Conservation (phyloP, 2,329 filamentous ascomycete species). For the Hirsutella thompsonii region DNA sequence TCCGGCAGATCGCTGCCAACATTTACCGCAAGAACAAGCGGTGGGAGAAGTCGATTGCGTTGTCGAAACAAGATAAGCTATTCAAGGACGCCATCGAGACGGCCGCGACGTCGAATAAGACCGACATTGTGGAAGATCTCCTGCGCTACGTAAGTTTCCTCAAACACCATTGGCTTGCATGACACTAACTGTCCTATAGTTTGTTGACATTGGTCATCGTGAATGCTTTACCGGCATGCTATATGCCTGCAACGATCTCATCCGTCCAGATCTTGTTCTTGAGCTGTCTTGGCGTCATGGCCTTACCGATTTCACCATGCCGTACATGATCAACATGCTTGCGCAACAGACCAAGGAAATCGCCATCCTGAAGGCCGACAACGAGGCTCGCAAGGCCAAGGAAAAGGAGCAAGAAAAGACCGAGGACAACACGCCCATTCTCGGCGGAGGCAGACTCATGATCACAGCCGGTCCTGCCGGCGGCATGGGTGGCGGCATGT, state of each 20-base stretch:
- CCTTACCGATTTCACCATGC: constrained; percentile 95
- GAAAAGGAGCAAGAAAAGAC: constrained; percentile 66
- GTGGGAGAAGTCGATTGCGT: constrained; percentile 96
- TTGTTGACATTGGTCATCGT: constrained; percentile 96
- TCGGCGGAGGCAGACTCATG: constrained; percentile 82
- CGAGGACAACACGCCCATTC: constrained; percentile 86
- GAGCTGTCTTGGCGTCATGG: constrained; percentile 96
- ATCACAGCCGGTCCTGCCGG: constrained; percentile 73
- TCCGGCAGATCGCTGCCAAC: constrained; percentile 93
- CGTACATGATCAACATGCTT: constrained; percentile 98
- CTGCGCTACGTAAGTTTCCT: constrained; percentile 77
- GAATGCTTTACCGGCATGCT: constrained; percentile 99
- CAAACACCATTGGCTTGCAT: no score
- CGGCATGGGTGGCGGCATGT: constrained; percentile 27
- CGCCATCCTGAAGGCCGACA: constrained; percentile 79
- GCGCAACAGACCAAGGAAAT: constrained; percentile 83
- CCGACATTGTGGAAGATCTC: constrained; percentile 87
- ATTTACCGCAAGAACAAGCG: constrained; percentile 99
- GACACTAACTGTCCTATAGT: constrained; percentile 39
- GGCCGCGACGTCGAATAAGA: constrained; percentile 79
- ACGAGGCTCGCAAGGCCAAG: constrained; percentile 78
- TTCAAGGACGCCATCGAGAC: constrained; percentile 99
- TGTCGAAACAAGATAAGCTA: constrained; percentile 98
- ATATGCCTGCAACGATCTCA: constrained; percentile 95
- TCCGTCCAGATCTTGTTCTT: constrained; percentile 82